Evolutionary conservation across 208 protist genomes (phyloP), one percentile per base, ranked within the genome.

Genomic region (Leishmania major): DNA sequence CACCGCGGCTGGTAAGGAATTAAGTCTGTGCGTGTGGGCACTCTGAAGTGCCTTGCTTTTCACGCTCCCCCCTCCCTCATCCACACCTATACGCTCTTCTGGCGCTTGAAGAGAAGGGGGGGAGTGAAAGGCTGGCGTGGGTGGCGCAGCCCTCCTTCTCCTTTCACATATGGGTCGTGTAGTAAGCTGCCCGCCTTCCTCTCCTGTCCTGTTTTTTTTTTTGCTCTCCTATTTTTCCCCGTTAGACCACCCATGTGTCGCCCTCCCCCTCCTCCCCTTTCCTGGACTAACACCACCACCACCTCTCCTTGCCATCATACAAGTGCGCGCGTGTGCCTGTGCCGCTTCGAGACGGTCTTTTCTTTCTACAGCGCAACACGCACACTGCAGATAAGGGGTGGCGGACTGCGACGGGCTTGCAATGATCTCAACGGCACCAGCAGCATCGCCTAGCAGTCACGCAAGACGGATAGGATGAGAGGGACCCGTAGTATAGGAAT

Each of bases 1-100:
- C 94, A 97, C 88, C 91, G 91, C 80, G 94, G 92, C 74, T 97
- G 91, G 92, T 96, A 94, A 91, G n/a, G 28, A 53, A 37, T 59
- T 11, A 13, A 37, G 22, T 17, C 3, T 10, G 2, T 53, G 19
- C 37, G 70, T 37, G 31, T 25, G 15, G 22, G 22, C 28, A 35
- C 45, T 22, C 22, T 13, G 22, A 74, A 53, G 45, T 35, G 37
- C n/a, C 11, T 74, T 1, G 4, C 25, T 31, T n/a, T 72, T 43
- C 22, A 72, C 8, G 6, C 19, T 13, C 67, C 40, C 37, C 64
- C 28, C n/a, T 2, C 28, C 28, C 6, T 17, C 67, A 31, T 19
- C 22, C 28, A 45, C 51, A 11, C 45, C 8, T 37, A 22, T 28
- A 17, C 31, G 2, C 19, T 53, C 8, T 19, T 51, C 7, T 74